phyloP scores from a whole-genome alignment of 148 eudicot species.

The Arbutus unedo region DNA sequence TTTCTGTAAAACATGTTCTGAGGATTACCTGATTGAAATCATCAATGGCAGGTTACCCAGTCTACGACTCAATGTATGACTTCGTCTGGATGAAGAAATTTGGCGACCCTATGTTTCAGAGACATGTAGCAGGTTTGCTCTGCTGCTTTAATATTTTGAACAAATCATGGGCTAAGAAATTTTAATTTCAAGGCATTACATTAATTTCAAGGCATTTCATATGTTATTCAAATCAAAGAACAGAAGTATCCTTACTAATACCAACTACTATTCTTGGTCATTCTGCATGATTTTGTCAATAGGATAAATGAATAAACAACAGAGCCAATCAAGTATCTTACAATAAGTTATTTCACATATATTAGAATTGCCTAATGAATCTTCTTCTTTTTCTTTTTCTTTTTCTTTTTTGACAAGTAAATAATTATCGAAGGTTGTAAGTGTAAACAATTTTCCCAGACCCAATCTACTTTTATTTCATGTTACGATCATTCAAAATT shows the following conservation, averaged over 20 bases:
- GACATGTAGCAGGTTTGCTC: conserved; percentile 63
- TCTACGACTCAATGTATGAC: conserved; percentile 70
- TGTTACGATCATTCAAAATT: no score
- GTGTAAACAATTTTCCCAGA: no score
- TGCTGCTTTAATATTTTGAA: neutral
- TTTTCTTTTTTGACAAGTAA: no score
- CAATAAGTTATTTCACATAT: neutral
- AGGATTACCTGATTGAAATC: conserved; percentile 8
- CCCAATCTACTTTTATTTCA: no score
- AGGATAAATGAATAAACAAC: neutral
- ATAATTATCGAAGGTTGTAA: no score
- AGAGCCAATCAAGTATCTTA: neutral
- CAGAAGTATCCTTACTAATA: neutral
- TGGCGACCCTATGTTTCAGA: conserved; percentile 61
- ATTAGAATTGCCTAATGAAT: neutral
- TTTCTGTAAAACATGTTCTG: neutral
- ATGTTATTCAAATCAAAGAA: neutral
- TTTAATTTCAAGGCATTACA: no score
- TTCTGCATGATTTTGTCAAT: neutral
- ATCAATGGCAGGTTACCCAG: conserved; percentile 49
- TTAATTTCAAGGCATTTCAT: neutral
- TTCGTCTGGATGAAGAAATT: conserved; percentile 59
- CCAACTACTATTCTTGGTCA: neutral
- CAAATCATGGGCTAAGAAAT: conserved; percentile 6
- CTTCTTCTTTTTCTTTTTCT: neutral